A percentile compares a stretch with the other conserved stretches of the same genome.
Evolutionary conservation across 805 yeast genomes (phyloP).

Genomic region (Debaryomyces maramus): DNA sequence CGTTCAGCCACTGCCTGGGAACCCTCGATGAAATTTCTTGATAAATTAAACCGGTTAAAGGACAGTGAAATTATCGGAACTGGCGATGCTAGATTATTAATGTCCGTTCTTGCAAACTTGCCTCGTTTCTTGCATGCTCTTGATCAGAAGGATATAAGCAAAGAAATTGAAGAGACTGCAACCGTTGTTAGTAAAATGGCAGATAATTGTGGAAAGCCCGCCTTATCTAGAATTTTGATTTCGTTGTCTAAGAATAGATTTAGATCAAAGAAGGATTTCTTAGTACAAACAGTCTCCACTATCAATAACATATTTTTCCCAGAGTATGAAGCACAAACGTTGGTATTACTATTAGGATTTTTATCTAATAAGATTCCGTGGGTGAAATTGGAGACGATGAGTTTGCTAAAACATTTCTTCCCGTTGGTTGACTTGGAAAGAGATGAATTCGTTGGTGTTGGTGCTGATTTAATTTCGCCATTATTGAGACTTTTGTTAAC

Average conservation of each 20-base stretch:
- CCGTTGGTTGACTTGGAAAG: slow-evolving; percentile 75
- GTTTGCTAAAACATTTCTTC: slow-evolving; percentile 67
- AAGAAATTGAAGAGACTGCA: slow-evolving; percentile 49
- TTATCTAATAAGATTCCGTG: slow-evolving; percentile 74
- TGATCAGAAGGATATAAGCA: slow-evolving; percentile 49
- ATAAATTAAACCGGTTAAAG: slow-evolving; percentile 62
- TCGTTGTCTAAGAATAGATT: slow-evolving; percentile 79
- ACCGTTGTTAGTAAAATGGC: slow-evolving; percentile 57
- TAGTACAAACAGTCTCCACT: slow-evolving; percentile 74
- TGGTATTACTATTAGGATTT: slow-evolving; percentile 75
- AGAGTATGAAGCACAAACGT: slow-evolving; percentile 66
- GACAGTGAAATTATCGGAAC: slow-evolving; percentile 79
- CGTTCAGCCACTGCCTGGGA: slow-evolving; percentile 81
- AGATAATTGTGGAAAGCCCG: slow-evolving; percentile 51
- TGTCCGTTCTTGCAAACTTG: slow-evolving; percentile 72
- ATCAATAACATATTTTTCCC: slow-evolving; percentile 73
- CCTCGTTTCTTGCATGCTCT: slow-evolving; percentile 86
- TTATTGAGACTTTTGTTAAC: slow-evolving; percentile 75
- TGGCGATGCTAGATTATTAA: slow-evolving; percentile 64
- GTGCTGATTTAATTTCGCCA: slow-evolving; percentile 94
- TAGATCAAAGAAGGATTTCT: slow-evolving; percentile 86
- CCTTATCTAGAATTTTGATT: slow-evolving; percentile 68
- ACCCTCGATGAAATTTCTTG: slow-evolving; percentile 69
- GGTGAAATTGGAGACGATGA: slow-evolving; percentile 81
- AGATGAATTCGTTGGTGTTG: slow-evolving; percentile 82